Percentiles rank a stretch among this genome's conserved stretches.
These are phyloP conservation scores for Helicostylum pulchrum DNA, from an alignment of 192 early-diverging fungal species.

Conservation along the genomic window DNA sequence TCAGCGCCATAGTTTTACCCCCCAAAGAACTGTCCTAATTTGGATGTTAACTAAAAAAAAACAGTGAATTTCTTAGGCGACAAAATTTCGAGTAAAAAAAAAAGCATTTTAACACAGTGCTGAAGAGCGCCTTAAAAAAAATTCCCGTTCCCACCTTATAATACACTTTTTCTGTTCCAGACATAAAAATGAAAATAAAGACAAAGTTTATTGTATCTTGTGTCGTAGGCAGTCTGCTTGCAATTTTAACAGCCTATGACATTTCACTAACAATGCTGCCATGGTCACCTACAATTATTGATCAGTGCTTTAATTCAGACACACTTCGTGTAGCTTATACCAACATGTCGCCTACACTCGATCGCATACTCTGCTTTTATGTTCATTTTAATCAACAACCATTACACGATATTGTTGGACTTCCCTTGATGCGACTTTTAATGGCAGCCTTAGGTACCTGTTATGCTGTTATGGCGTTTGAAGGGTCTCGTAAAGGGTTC, in stretches of 20 bases:
- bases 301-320: not conserved
- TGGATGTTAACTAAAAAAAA: too few species aligned
- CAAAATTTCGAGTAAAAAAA: too few species aligned
- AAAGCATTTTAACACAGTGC: too few species aligned
- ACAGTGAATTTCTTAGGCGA: too few species aligned
- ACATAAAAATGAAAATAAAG: not conserved
- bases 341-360: not conserved
- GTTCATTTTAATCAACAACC: slow-evolving; percentile 6
- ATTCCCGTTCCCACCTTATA: not conserved
- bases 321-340: slow-evolving; percentile 6
- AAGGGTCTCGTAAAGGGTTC: slow-evolving; percentile 5
- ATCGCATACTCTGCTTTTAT: slow-evolving; percentile 2
- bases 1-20: too few species aligned
- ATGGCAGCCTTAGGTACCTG: not conserved
- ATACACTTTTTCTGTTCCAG: not conserved
- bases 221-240: not conserved
- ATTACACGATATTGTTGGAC: slow-evolving; percentile 9
- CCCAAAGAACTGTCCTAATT: too few species aligned
- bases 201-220: not conserved
- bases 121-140: too few species aligned
- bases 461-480: slow-evolving; percentile 13
- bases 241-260: not conserved
- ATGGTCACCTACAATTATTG: not conserved
- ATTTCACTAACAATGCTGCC: not conserved
- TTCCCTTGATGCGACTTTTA: slow-evolving; percentile 1